These are phyloP conservation scores for Leptographium procerum DNA, from an alignment of 2,329 filamentous ascomycete genomes.

Conservation along the genomic window DNA sequence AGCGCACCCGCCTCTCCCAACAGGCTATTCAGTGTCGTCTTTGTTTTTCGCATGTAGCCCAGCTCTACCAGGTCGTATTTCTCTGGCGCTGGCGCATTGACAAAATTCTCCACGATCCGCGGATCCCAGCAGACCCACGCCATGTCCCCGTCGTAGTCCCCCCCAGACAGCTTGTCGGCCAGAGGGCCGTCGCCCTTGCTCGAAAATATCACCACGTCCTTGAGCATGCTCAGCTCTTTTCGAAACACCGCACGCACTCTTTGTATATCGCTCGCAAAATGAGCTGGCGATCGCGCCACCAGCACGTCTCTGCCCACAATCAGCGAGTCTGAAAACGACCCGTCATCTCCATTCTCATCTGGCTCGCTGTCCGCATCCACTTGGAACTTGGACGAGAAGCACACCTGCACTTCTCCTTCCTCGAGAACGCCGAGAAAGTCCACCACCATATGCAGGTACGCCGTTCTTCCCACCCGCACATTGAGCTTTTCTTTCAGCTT, in stretches of 20 bases:
- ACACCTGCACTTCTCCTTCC: conserved; percentile 56
- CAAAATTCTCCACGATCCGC: conserved; percentile 53
- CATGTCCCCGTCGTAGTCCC: conserved; percentile 73
- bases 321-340: conserved; percentile 34
- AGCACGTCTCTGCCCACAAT: conserved; percentile 50
- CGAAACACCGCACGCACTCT: conserved; percentile 48
- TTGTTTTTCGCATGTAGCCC: conserved; percentile 40
- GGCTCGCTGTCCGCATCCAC: conserved; percentile 32
- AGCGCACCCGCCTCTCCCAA: conserved; percentile 5
- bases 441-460: conserved; percentile 54
- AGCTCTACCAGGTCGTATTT: conserved; percentile 31
- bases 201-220: conserved; percentile 72
- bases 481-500: conserved; percentile 44
- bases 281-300: conserved; percentile 57
- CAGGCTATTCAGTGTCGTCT: conserved; percentile 34
- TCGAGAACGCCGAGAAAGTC: conserved; percentile 52
- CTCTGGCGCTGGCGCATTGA: conserved; percentile 41
- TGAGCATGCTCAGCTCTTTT: conserved; percentile 52
- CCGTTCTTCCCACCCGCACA: conserved; percentile 48
- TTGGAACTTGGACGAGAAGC: conserved; percentile 56
- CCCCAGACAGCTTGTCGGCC: conserved; percentile 62
- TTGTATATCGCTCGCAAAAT: conserved; percentile 62
- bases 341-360: conserved; percentile 30
- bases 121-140: conserved; percentile 69
- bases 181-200: conserved; percentile 48